Conservation (phyloP, 805 yeast genomes). For the Lachancea kluyveri region DNA sequence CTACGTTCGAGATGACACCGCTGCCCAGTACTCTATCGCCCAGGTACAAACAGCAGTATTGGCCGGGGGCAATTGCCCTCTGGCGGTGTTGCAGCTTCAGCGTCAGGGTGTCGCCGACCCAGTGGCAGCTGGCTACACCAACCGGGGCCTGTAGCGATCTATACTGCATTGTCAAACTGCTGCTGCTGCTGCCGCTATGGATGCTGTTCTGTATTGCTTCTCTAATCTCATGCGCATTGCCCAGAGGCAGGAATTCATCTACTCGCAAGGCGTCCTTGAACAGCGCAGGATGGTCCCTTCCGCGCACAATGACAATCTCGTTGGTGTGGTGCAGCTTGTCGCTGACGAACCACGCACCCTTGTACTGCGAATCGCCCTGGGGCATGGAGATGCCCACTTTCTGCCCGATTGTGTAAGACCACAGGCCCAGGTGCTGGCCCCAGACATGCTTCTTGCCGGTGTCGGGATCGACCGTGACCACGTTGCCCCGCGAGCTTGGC, state of each 20-base stretch:
- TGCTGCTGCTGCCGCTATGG: slow-evolving; percentile 4
- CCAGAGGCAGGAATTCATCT: slow-evolving; percentile 29
- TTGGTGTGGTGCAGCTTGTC: slow-evolving; percentile 60
- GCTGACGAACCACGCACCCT: slow-evolving; percentile 84
- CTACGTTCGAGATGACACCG: slow-evolving; percentile 30
- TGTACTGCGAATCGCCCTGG: slow-evolving; percentile 69
- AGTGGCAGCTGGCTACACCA: slow-evolving; percentile 25
- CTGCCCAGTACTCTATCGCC: slow-evolving; percentile 65
- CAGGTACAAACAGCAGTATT: slow-evolving; percentile 67
- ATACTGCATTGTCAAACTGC: slow-evolving; percentile 48
- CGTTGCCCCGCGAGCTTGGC: slow-evolving; percentile 66
- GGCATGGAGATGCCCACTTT: slow-evolving; percentile 70
- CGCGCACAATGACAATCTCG: slow-evolving; percentile 73
- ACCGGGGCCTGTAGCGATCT: slow-evolving; percentile 67
- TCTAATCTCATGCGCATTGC: background rate
- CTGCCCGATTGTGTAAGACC: slow-evolving; percentile 97
- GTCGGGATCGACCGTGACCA: slow-evolving; percentile 39
- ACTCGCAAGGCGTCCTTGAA: slow-evolving; percentile 40
- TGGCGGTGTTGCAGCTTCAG: slow-evolving; percentile 41
- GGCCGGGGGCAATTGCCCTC: slow-evolving; percentile 88
- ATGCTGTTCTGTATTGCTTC: slow-evolving; percentile 2
- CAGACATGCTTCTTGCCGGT: slow-evolving; percentile 64
- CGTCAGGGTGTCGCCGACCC: slow-evolving; percentile 14
- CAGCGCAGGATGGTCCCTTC: slow-evolving; percentile 52
- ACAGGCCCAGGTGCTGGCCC: slow-evolving; percentile 80